A percentile compares a stretch with the other conserved stretches of the same genome.
Evolutionary conservation across 2,329 filamentous ascomycete genomes (phyloP).

Genomic region (Aspergillus sp.): DNA sequence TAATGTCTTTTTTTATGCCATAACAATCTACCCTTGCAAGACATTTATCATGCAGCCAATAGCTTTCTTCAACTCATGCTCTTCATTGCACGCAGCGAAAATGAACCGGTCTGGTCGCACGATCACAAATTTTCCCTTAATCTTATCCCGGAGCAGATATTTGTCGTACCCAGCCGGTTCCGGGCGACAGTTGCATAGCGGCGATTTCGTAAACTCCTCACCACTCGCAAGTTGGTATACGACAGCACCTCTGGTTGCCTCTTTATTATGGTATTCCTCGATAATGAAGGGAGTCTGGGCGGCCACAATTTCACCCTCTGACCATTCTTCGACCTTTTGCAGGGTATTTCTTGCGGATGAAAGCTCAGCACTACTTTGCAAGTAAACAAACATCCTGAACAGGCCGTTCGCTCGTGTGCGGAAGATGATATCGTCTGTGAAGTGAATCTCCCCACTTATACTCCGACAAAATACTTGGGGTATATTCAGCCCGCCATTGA

Average conservation of each 20-base stretch:
- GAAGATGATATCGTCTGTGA: slow-evolving; percentile 31
- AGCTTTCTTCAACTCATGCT: slow-evolving; percentile 12
- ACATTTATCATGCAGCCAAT: too few relatives aligned
- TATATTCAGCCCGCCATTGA: slow-evolving; percentile 24
- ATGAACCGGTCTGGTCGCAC: slow-evolving; percentile 28
- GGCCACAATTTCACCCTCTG: slow-evolving; percentile 3
- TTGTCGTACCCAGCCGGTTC: slow-evolving; percentile 20
- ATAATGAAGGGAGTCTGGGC: slow-evolving; percentile 7
- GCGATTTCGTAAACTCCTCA: slow-evolving; percentile 21
- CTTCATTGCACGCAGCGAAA: slow-evolving; percentile 23
- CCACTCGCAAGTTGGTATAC: slow-evolving; percentile 16
- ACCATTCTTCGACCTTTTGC: slow-evolving; percentile 3
- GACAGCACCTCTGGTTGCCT: too few relatives aligned
- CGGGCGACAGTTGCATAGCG: slow-evolving; percentile 20
- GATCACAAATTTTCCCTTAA: slow-evolving; percentile 20
- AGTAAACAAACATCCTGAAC: slow-evolving; percentile 26
- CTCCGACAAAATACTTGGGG: slow-evolving; percentile 27
- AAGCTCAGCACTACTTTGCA: slow-evolving; percentile 6
- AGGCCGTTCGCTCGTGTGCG: slow-evolving; percentile 15
- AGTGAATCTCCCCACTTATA: slow-evolving; percentile 9
- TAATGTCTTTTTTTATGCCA: too few relatives aligned
- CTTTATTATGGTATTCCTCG: neutral
- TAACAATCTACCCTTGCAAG: too few relatives aligned
- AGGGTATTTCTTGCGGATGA: slow-evolving; percentile 1
- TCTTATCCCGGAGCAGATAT: slow-evolving; percentile 14